Conservation (phyloP, 768 basidiomycete species). For the Mycena crocata region DNA sequence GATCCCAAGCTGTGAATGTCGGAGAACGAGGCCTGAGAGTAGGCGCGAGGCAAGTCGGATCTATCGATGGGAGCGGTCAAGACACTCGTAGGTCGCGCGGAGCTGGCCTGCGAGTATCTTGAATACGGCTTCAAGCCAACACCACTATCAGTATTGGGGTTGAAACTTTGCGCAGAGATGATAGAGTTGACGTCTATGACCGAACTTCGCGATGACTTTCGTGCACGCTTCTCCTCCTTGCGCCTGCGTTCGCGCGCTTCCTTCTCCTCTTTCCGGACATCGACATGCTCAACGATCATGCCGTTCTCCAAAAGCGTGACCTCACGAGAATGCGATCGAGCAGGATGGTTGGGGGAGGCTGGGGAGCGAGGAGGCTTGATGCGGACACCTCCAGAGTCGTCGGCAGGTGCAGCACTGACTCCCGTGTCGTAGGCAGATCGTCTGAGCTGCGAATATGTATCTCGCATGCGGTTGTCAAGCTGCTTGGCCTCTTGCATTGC, state of each 20-base stretch:
- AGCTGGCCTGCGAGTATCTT: constrained; percentile 66
- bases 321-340: constrained; percentile 71
- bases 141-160: constrained; percentile 68
- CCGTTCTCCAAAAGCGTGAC: constrained; percentile 88
- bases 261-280: constrained; percentile 82
- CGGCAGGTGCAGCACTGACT: constrained; percentile 53
- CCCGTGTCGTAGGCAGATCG: constrained; percentile 82
- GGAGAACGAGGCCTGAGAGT: constrained; percentile 85
- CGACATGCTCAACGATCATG: constrained; percentile 89
- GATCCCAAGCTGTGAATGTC: constrained; percentile 83
- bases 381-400: constrained; percentile 75
- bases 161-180: constrained; percentile 72
- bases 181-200: constrained; percentile 78
- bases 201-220: constrained; percentile 81
- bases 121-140: constrained; percentile 67
- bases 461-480: constrained; percentile 81
- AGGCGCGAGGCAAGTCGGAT: constrained; percentile 71
- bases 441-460: constrained; percentile 82
- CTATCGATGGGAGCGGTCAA: constrained; percentile 69
- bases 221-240: constrained; percentile 76
- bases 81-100: constrained; percentile 69
- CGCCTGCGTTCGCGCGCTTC: constrained; percentile 78
- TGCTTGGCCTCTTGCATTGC: constrained; percentile 83
- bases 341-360: constrained; percentile 51
- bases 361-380: constrained; percentile 72